Conservation (phyloP, 345 rosid genomes). For the Rhodamnia argentea region DNA sequence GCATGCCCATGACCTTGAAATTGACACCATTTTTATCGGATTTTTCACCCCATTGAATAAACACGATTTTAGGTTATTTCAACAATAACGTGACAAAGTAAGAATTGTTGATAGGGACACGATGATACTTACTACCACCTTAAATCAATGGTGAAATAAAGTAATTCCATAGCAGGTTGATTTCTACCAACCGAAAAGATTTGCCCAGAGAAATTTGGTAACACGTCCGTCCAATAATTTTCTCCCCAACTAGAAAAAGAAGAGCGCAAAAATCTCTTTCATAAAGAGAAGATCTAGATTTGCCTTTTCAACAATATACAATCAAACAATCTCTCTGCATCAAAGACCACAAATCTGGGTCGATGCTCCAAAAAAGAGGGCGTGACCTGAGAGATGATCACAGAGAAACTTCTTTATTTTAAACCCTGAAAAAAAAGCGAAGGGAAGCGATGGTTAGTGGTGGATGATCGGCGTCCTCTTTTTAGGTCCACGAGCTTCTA, state of each 20-base stretch:
- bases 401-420: not conserved
- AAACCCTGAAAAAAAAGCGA: not conserved
- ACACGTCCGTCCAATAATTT: not conserved
- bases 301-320: not conserved
- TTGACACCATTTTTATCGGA: not conserved
- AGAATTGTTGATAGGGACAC: rapidly evolving
- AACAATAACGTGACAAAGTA: not conserved
- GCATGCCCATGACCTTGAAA: not conserved
- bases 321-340: not conserved
- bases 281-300: not conserved
- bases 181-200: not conserved
- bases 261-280: not conserved
- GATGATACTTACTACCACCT: rapidly evolving
- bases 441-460: not conserved
- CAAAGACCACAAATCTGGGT: not conserved
- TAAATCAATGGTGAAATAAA: not conserved
- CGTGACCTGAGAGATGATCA: not conserved
- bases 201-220: not conserved
- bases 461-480: not conserved
- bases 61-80: not conserved
- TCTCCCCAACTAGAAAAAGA: not conserved
- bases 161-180: not conserved
- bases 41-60: too few relatives aligned
- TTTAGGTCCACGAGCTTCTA: not conserved
- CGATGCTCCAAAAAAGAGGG: not conserved